Evolutionary conservation across 2,329 filamentous ascomycete species (phyloP).

Genomic region (Daldinia eschscholtzii): DNA sequence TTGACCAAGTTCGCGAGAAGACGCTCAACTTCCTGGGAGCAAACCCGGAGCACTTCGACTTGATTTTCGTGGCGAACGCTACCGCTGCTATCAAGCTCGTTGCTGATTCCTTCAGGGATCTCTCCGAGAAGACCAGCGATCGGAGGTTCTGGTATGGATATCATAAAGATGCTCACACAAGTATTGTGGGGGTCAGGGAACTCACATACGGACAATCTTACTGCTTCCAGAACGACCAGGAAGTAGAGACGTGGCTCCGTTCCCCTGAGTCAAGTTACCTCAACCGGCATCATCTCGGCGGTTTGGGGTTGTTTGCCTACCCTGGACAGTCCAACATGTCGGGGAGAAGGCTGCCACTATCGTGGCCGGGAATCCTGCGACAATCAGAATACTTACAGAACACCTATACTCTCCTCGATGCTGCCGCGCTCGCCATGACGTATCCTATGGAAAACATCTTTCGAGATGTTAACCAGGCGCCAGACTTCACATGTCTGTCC

Average conservation of each 20-base stretch:
- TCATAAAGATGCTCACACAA: conserved; percentile 72
- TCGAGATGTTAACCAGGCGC: conserved; percentile 62
- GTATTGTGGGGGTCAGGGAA: conserved; percentile 77
- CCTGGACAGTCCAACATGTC: conserved; percentile 79
- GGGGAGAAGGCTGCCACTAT: conserved; percentile 70
- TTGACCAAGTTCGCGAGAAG: conserved; percentile 67
- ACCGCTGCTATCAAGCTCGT: conserved; percentile 88
- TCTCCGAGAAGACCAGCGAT: conserved; percentile 61
- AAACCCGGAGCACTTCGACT: conserved; percentile 68
- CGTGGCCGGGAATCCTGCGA: conserved; percentile 63
- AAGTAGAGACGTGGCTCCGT: conserved; percentile 61
- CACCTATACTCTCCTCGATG: conserved; percentile 70
- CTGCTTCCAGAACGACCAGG: conserved; percentile 71
- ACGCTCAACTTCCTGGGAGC: conserved; percentile 70
- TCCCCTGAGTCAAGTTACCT: conserved; percentile 44
- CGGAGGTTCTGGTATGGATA: conserved; percentile 69
- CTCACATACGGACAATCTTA: conserved; percentile 64
- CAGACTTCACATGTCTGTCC: conserved; percentile 72
- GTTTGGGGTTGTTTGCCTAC: conserved; percentile 69
- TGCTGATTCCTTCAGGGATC: conserved; percentile 67
- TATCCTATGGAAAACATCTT: conserved; percentile 66
- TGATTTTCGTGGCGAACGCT: conserved; percentile 90
- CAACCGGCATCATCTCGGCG: conserved; percentile 46
- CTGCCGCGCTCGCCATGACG: conserved; percentile 74
- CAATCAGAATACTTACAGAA: conserved; percentile 52